Conservation (phyloP, 768 basidiomycete species). For the Rhizopogon vinicolor region DNA sequence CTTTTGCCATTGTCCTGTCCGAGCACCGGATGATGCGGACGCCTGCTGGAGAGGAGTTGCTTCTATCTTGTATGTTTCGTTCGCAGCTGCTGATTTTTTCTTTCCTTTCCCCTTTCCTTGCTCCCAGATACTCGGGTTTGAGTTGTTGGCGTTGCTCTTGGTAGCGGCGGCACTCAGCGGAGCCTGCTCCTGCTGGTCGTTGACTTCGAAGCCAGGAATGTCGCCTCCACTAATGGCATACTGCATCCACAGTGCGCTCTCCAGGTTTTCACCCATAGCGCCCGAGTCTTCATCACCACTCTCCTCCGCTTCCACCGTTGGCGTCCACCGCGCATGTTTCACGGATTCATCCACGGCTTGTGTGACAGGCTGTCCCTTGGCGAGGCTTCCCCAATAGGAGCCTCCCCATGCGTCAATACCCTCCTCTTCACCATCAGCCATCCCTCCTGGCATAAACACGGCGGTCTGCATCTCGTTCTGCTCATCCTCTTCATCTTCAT, state of each 20-base stretch:
- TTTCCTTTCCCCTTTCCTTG: slow-evolving; percentile 18
- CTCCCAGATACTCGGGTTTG: slow-evolving; percentile 15
- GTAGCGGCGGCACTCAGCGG: not conserved
- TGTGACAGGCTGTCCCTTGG: slow-evolving; percentile 12
- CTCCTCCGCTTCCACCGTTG: slow-evolving; percentile 10
- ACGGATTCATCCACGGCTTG: slow-evolving; percentile 4
- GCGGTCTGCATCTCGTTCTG: slow-evolving; percentile 22
- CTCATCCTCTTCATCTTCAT: slow-evolving; percentile 13
- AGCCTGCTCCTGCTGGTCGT: slow-evolving; percentile 1
- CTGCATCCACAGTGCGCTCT: slow-evolving; percentile 23
- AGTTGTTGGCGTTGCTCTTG: slow-evolving; percentile 1
- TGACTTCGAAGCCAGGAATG: slow-evolving; percentile 7
- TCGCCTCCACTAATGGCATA: slow-evolving; percentile 24
- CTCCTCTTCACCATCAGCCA: not conserved
- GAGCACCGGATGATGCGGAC: slow-evolving; percentile 22
- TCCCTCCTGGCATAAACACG: not conserved
- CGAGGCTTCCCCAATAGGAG: slow-evolving; percentile 25
- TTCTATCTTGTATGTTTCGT: not conserved
- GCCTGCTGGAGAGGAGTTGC: slow-evolving; percentile 21
- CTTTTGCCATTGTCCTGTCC: slow-evolving; percentile 27
- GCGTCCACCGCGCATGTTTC: slow-evolving; percentile 23
- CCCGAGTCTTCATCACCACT: slow-evolving; percentile 19
- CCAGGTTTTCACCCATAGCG: slow-evolving; percentile 13
- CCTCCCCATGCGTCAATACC: not conserved
- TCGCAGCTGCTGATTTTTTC: slow-evolving; percentile 9